These are phyloP conservation scores for Podospora australis DNA, from an alignment of 495 filamentous ascomycete species.

Conservation along the genomic window DNA sequence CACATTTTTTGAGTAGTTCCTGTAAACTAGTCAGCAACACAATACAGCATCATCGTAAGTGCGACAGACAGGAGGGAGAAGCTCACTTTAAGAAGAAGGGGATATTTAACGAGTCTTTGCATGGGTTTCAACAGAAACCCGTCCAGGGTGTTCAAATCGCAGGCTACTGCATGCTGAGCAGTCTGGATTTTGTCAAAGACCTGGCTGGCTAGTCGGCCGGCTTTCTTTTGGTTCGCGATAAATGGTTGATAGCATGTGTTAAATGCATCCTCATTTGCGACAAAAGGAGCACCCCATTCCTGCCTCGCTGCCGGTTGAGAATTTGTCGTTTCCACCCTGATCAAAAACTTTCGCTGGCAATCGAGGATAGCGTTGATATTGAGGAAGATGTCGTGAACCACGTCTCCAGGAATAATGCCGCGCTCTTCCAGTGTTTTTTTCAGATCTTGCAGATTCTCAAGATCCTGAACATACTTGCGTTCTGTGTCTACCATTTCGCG, in stretches of 20 bases:
- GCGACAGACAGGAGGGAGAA: slow-evolving; percentile 18
- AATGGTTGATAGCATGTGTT: slow-evolving; percentile 83
- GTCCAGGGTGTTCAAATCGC: slow-evolving; percentile 61
- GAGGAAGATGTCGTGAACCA: slow-evolving; percentile 89
- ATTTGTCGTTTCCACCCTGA: slow-evolving; percentile 92
- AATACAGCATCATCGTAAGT: background rate
- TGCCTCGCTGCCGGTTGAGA: slow-evolving; percentile 68
- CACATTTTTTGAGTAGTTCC: slow-evolving; percentile 80
- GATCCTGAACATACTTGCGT: slow-evolving; percentile 95
- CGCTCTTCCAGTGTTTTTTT: slow-evolving; percentile 86
- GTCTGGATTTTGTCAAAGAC: slow-evolving; percentile 56
- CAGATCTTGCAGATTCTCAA: slow-evolving; percentile 87
- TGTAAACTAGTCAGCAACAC: slow-evolving; percentile 33
- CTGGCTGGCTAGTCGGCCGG: slow-evolving; percentile 52
- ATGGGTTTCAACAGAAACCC: slow-evolving; percentile 95
- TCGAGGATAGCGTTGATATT: slow-evolving; percentile 92
- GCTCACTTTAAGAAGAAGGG: slow-evolving; percentile 75
- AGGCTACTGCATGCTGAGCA: slow-evolving; percentile 49
- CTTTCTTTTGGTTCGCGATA: slow-evolving; percentile 83
- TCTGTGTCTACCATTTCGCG: slow-evolving; percentile 89
- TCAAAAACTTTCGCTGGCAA: slow-evolving; percentile 90
- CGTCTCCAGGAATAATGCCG: slow-evolving; percentile 80
- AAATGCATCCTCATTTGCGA: slow-evolving; percentile 69
- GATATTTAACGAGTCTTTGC: slow-evolving; percentile 91
- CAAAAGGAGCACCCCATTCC: slow-evolving; percentile 87